These are phyloP conservation scores for Pseudocercospora musae DNA, from an alignment of 2,329 filamentous ascomycete species.

Conservation along the genomic window DNA sequence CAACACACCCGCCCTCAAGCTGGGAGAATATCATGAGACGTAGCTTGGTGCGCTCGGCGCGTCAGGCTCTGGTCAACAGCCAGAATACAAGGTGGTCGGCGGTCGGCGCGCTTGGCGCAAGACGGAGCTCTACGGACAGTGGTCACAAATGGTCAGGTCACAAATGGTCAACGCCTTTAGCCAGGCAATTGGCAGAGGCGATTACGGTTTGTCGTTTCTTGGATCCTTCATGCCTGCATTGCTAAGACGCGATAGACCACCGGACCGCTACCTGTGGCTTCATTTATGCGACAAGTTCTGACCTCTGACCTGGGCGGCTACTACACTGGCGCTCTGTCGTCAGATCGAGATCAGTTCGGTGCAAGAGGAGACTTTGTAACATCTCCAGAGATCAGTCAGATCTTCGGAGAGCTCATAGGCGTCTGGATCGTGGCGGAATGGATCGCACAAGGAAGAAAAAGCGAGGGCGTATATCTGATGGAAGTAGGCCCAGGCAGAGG, in stretches of 20 bases:
- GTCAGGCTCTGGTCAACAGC: conserved; percentile 23
- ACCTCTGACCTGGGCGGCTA: conserved; percentile 89
- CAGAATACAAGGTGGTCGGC: not conserved
- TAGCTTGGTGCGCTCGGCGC: conserved; percentile 25
- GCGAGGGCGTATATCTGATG: conserved; percentile 76
- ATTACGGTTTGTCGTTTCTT: conserved; percentile 62
- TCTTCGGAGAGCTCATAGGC: conserved; percentile 91
- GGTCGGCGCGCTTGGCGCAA: conserved; percentile 32
- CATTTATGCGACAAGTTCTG: conserved; percentile 98
- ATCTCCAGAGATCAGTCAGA: conserved; percentile 93
- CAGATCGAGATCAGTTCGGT: conserved; percentile 84
- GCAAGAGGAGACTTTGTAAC: conserved; percentile 92
- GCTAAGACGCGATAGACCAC: conserved; percentile 58
- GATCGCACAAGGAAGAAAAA: conserved; percentile 80
- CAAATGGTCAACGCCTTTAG: conserved; percentile 87
- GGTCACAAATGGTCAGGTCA: conserved; percentile 64
- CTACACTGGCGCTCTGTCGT: conserved; percentile 68
- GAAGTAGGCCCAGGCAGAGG: conserved; percentile 92
- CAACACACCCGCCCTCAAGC: not conserved
- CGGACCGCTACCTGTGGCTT: conserved; percentile 84
- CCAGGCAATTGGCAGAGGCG: conserved; percentile 79
- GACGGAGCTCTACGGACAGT: conserved; percentile 41
- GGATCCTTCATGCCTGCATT: not conserved
- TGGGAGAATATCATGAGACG: conserved; percentile 25
- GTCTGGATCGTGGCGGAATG: conserved; percentile 96